A percentile compares a stretch with the other conserved stretches of the same genome.
Conservation (phyloP, 169 alveolate genomes). For the Cryptosporidium andersoni region DNA sequence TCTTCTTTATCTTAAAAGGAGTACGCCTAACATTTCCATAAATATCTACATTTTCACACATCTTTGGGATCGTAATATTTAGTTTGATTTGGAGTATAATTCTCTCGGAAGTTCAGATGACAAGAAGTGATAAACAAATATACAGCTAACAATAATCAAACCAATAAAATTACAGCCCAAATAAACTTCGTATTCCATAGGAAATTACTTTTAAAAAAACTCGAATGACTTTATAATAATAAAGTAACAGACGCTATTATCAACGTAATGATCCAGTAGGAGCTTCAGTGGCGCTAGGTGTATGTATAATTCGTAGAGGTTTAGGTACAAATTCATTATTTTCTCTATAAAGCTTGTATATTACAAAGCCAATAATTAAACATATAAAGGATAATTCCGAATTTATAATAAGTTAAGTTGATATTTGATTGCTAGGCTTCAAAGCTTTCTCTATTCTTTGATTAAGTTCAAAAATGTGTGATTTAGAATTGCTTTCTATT, state of each 20-base stretch:
- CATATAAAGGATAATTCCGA: too few relatives aligned
- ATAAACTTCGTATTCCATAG: constrained; percentile 66
- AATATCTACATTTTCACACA: not conserved
- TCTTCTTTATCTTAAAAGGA: not conserved
- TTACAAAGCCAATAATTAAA: too few relatives aligned
- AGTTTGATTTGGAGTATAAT: constrained; percentile 13
- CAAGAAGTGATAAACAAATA: constrained; percentile 46
- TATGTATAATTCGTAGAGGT: too few relatives aligned
- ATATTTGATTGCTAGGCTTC: too few relatives aligned
- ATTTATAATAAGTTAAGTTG: too few relatives aligned
- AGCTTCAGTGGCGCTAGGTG: not conserved
- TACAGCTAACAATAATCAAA: constrained; percentile 26
- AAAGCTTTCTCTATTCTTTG: too few relatives aligned
- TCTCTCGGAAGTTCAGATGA: constrained; percentile 43
- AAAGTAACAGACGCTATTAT: constrained; percentile 1
- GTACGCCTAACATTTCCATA: constrained; percentile 12
- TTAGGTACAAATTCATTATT: constrained; percentile 2
- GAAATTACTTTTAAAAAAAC: not conserved
- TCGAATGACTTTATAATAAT: not conserved
- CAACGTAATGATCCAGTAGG: not conserved
- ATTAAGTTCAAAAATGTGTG: too few relatives aligned
- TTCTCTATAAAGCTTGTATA: not conserved
- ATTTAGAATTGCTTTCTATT: too few relatives aligned
- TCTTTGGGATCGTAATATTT: constrained; percentile 2
- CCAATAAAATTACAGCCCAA: constrained; percentile 62